Percentiles rank a stretch among this genome's conserved stretches.
Conservation (phyloP, 768 basidiomycete species). For the Imleria badia region DNA sequence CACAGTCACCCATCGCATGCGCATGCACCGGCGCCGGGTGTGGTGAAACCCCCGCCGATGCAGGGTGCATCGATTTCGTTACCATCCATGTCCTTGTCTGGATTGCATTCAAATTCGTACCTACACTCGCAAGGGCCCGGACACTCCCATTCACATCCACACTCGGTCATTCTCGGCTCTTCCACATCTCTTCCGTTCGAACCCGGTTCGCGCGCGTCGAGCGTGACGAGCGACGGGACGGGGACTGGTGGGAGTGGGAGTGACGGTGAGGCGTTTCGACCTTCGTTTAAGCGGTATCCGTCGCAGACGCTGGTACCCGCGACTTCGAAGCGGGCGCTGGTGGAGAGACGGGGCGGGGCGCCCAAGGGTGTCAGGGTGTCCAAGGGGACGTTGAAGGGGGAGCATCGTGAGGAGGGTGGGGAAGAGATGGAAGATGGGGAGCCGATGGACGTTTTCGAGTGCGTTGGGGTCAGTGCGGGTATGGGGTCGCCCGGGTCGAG, state of each 20-base stretch:
- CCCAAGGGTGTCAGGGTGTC: slow-evolving; percentile 15
- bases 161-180: slow-evolving; percentile 5
- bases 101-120: slow-evolving; percentile 7
- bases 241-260: slow-evolving; percentile 33
- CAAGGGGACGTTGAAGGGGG: neutral
- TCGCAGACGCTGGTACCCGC: slow-evolving; percentile 70
- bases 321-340: slow-evolving; percentile 51
- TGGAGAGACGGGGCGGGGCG: slow-evolving; percentile 30
- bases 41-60: slow-evolving; percentile 27
- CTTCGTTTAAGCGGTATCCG: slow-evolving; percentile 71
- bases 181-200: slow-evolving; percentile 19
- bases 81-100: slow-evolving; percentile 24
- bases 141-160: slow-evolving; percentile 1
- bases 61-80: slow-evolving; percentile 33
- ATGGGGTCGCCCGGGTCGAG: slow-evolving; percentile 22
- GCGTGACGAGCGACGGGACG: slow-evolving; percentile 32
- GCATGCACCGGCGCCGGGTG: neutral
- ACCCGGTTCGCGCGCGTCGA: slow-evolving; percentile 31
- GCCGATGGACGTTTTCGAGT: neutral
- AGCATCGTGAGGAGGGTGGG: neutral
- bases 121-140: neutral
- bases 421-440: neutral
- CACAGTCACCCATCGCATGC: slow-evolving; percentile 1
- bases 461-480: slow-evolving; percentile 16
- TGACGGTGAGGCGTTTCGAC: slow-evolving; percentile 40